Conservation (phyloP, 2,329 filamentous ascomycete species). For the Sporothrix protearum region DNA sequence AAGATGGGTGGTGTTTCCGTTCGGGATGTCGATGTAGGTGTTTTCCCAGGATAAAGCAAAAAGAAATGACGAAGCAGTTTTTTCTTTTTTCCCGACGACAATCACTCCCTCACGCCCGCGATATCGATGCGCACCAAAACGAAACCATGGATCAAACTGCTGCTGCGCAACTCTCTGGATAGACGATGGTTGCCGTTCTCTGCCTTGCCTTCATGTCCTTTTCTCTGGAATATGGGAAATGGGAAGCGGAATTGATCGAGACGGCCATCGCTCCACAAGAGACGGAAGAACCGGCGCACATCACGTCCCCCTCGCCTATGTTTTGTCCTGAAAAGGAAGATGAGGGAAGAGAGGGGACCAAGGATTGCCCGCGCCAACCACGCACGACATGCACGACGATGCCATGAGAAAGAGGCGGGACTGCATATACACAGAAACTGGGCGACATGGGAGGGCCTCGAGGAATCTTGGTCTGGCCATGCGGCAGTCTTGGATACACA, state of each 20-base stretch:
- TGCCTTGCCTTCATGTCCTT: too few species aligned
- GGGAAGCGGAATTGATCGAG: neutral
- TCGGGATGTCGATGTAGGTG: conserved; percentile 80
- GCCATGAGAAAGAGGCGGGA: conserved; percentile 7
- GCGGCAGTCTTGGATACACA: conserved; percentile 29
- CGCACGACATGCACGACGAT: conserved; percentile 1
- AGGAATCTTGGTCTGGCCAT: neutral
- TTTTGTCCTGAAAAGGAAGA: conserved; percentile 5
- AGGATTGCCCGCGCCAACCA: neutral
- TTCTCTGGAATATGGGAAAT: neutral
- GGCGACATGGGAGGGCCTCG: conserved; percentile 6
- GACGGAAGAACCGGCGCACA: neutral
- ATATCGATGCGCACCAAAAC: neutral
- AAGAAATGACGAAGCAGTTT: conserved; percentile 3
- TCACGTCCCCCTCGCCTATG: neutral
- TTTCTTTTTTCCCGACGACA: too few species aligned
- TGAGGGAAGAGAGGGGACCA: neutral
- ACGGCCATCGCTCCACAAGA: neutral
- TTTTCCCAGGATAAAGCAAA: conserved; percentile 30
- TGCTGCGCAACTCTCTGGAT: neutral
- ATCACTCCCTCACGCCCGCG: conserved; percentile 21
- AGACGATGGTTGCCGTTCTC: neutral
- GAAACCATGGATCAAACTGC: conserved; percentile 13
- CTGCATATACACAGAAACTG: neutral
- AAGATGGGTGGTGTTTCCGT: conserved; percentile 78